Evolutionary conservation across 345 rosid species (phyloP).

Genomic region (Balakata baccata): DNA sequence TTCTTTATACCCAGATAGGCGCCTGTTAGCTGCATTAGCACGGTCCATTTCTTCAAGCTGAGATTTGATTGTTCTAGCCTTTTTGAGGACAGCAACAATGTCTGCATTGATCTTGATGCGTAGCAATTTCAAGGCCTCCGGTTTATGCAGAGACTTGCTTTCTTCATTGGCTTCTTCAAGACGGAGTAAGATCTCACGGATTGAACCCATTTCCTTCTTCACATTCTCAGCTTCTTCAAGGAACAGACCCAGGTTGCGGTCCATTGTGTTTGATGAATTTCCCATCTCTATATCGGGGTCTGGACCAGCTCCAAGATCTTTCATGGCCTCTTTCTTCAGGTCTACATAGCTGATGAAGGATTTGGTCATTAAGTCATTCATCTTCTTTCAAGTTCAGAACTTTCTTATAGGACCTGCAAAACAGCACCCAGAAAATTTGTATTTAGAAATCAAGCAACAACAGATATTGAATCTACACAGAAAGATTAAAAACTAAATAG

Average conservation of each 20-base stretch:
- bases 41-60: conserved; percentile 86
- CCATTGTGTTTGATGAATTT: conserved; percentile 40
- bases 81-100: conserved; percentile 56
- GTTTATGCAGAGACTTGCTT: conserved; percentile 75
- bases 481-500: not conserved
- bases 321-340: conserved; percentile 86
- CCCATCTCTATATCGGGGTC: conserved; percentile 66
- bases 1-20: conserved; percentile 72
- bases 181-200: conserved; percentile 54
- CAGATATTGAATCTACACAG: not conserved
- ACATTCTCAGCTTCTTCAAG: conserved; percentile 88
- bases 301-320: conserved; percentile 80
- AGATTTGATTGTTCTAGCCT: conserved; percentile 54
- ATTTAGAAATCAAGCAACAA: not conserved
- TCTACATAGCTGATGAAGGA: conserved; percentile 91
- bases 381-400: conserved; percentile 39
- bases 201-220: conserved; percentile 73
- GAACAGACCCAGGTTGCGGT: conserved; percentile 68
- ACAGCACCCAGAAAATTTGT: not conserved
- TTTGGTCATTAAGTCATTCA: conserved; percentile 97
- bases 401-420: conserved; percentile 7
- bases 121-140: conserved; percentile 60
- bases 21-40: conserved; percentile 69
- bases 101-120: conserved; percentile 68
- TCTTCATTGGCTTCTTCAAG: conserved; percentile 72